Conservation (phyloP, 2,329 filamentous ascomycete genomes). For the Diaporthe sp. region DNA sequence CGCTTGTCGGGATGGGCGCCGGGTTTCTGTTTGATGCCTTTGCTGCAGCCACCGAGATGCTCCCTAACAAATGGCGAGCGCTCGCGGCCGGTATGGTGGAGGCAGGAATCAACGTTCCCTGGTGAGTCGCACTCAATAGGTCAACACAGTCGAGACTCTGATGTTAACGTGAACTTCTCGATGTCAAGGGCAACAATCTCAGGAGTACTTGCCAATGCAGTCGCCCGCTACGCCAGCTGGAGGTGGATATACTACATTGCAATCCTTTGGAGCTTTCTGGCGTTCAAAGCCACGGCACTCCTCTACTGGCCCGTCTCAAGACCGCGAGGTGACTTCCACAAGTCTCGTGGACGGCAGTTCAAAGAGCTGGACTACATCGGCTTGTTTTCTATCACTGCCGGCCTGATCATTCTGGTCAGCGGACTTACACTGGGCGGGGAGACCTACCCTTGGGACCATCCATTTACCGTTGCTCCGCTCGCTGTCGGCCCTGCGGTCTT, state of each 20-base stretch:
- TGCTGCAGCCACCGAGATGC: conserved; percentile 32
- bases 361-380: conserved; percentile 35
- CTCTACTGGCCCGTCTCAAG: conserved; percentile 35
- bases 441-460: conserved; percentile 24
- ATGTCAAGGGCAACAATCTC: not conserved
- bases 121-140: not conserved
- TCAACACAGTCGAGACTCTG: accelerated
- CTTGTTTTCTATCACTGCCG: conserved; percentile 20
- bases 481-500: not conserved
- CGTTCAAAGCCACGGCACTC: conserved; percentile 31
- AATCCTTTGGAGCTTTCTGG: conserved; percentile 28
- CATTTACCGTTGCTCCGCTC: conserved; percentile 1
- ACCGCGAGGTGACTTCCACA: conserved; percentile 32
- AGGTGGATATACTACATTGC: conserved; percentile 37
- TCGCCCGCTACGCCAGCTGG: conserved; percentile 33
- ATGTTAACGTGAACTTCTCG: not conserved
- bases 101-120: conserved; percentile 19
- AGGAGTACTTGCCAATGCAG: not conserved
- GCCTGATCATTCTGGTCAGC: conserved; percentile 14
- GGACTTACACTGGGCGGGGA: conserved; percentile 28
- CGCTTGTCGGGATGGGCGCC: conserved; percentile 13
- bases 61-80: conserved; percentile 34
- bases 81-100: conserved; percentile 28
- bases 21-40: conserved; percentile 33
- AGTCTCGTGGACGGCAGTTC: conserved; percentile 29